Conservation (phyloP, 2,329 filamentous ascomycete species). For the Aspergillus ibericus region DNA sequence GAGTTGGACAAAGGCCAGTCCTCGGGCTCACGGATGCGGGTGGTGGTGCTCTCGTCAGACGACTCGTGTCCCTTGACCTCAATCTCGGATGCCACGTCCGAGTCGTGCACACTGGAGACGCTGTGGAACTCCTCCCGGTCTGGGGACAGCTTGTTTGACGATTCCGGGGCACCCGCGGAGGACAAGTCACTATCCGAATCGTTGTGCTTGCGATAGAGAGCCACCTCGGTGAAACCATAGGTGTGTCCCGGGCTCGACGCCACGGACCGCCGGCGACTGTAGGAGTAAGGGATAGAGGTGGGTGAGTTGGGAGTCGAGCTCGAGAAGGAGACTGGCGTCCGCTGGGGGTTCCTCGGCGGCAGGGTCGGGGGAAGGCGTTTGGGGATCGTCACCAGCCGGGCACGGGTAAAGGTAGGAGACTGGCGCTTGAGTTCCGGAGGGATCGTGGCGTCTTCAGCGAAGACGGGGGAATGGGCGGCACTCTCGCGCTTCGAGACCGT, state of each 20-base stretch:
- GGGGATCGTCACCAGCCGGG: slow-evolving; percentile 79
- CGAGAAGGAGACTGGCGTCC: slow-evolving; percentile 25
- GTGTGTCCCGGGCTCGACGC: slow-evolving; percentile 26
- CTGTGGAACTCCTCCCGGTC: slow-evolving; percentile 47
- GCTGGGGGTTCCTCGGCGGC: slow-evolving; percentile 68
- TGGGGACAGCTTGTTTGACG: slow-evolving; percentile 13
- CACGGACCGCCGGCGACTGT: slow-evolving; percentile 22
- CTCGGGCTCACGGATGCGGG: background rate
- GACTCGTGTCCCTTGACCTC: slow-evolving; percentile 7
- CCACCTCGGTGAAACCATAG: slow-evolving; percentile 19
- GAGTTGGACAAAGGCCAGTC: background rate
- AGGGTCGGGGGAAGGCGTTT: slow-evolving; percentile 75
- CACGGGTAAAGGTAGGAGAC: slow-evolving; percentile 70
- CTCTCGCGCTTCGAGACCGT: slow-evolving; percentile 50
- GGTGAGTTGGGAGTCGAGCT: slow-evolving; percentile 25
- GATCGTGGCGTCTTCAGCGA: slow-evolving; percentile 47
- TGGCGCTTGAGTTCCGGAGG: slow-evolving; percentile 60
- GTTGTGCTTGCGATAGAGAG: slow-evolving; percentile 14
- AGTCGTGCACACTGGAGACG: slow-evolving; percentile 36
- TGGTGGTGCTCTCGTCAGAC: background rate
- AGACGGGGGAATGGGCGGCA: slow-evolving; percentile 24
- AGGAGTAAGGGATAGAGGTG: slow-evolving; percentile 26
- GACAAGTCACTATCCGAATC: slow-evolving; percentile 15
- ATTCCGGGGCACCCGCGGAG: slow-evolving; percentile 12
- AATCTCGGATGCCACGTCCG: slow-evolving; percentile 21